Base-by-base conservation (phyloP, 2,329 filamentous ascomycete genomes). In the Akanthomyces uredinophilus region DNA sequence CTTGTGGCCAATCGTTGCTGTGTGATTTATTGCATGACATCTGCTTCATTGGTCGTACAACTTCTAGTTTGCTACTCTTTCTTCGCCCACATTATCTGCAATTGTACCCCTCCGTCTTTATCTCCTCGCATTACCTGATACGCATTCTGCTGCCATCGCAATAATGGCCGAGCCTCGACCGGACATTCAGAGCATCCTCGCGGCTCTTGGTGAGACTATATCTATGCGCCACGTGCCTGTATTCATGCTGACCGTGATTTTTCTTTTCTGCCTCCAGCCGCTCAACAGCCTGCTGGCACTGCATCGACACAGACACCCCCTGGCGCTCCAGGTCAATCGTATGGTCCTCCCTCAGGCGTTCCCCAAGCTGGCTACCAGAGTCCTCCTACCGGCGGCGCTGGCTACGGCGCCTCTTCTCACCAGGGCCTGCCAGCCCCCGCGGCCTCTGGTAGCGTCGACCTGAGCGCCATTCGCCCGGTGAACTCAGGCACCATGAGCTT, bases 401-500 rank as follows among this genome's bases (percentile, higher is more conserved):
- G 70, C 20, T 74, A 77, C 60, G 75, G 78, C 63, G 70, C 68
- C 46, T 53, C 49, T 61, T 64, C 73, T 56, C 67, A 74, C 62
- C 85, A 81, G 68, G 72, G 75, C 35, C 77, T 89, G 35, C 89
- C 89, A 3, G 87, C 87, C 67, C 90, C 90, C 2, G 85, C 88
- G 6, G 83, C 83, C 61, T 90, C 89, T 63, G 91, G 91, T 56
- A 92, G 85, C 68, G 80, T 96, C 65, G 91, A 96, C 71, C 77
- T 96, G 58, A 93, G 88, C 75, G 83, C 85, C 61, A 91, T 95
- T 71, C 89, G 90, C 69, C 91, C 92, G 5, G 83, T 89, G 61
- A 91, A 84, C 72, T 90, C 90, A 35, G 92, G 92, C 63, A 91
- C 89, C 22, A 88, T 96, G 68, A 94, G 88, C 74, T 88, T 96